Evolutionary conservation across 805 yeast species (phyloP).

Genomic region (Starmerella vitae): DNA sequence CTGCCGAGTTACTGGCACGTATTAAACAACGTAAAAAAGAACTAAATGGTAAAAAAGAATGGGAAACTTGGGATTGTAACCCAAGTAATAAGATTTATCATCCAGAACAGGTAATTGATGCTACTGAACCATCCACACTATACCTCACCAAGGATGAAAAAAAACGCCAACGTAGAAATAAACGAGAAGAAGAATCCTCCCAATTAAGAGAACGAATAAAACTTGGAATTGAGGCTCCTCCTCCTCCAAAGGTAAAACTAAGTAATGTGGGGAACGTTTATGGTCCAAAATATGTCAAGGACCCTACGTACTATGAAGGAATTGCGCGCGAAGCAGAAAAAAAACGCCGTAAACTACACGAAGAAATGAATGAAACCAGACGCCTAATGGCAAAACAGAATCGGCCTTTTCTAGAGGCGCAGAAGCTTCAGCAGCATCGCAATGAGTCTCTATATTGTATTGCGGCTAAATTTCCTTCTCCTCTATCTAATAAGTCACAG

Average conservation of each 20-base stretch:
- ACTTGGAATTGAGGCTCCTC: slow-evolving; percentile 74
- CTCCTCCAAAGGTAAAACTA: slow-evolving; percentile 76
- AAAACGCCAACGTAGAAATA: slow-evolving; percentile 58
- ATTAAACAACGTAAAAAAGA: slow-evolving; percentile 19
- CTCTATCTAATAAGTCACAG: slow-evolving; percentile 51
- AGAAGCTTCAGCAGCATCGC: slow-evolving; percentile 38
- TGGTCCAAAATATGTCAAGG: slow-evolving; percentile 71
- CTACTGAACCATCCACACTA: slow-evolving; percentile 20
- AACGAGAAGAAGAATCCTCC: slow-evolving; percentile 46
- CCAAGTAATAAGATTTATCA: slow-evolving; percentile 1
- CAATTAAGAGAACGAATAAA: slow-evolving; percentile 66
- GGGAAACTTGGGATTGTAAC: slow-evolving; percentile 7
- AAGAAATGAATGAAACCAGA: slow-evolving; percentile 45
- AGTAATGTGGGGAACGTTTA: slow-evolving; percentile 75
- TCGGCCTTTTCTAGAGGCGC: slow-evolving; percentile 34
- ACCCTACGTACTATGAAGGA: slow-evolving; percentile 78
- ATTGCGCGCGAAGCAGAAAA: slow-evolving; percentile 56
- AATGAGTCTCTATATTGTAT: slow-evolving; percentile 40
- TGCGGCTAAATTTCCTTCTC: slow-evolving; percentile 43
- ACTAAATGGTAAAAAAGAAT: slow-evolving; percentile 2
- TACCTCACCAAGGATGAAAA: slow-evolving; percentile 39
- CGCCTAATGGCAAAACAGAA: slow-evolving; percentile 46
- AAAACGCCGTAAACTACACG: slow-evolving; percentile 46
- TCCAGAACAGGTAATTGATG: slow-evolving; percentile 2
- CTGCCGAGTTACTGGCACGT: slow-evolving; percentile 17